Evolutionary conservation across 177 flowering plant genomes (phyloP).

Genomic region (Vitis hybrid): DNA sequence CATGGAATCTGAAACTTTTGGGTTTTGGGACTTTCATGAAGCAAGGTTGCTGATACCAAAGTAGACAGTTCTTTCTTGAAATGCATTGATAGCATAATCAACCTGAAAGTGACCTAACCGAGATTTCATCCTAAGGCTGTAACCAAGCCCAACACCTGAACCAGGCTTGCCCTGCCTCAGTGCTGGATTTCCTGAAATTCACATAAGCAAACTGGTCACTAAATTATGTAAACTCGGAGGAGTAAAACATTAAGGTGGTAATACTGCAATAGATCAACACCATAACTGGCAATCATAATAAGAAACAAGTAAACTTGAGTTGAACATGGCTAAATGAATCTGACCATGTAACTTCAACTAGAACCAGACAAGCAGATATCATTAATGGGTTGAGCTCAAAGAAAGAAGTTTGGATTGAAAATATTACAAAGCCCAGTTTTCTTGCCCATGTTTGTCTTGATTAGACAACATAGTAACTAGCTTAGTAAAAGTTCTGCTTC

Average conservation of each 20-base stretch:
- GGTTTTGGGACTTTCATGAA: conserved; percentile 28
- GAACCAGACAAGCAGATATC: no score
- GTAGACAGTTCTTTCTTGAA: conserved; percentile 70
- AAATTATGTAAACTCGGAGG: background rate
- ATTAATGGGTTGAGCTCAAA: no score
- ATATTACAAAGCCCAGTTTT: no score
- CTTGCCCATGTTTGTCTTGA: no score
- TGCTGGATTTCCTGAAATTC: conserved; percentile 77
- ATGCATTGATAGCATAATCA: conserved; percentile 78
- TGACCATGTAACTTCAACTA: no score
- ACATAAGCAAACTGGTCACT: conserved; percentile 1
- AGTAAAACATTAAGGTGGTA: background rate
- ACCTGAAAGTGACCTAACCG: conserved; percentile 67
- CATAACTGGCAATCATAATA: background rate
- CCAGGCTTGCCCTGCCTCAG: conserved; percentile 93
- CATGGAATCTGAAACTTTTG: background rate
- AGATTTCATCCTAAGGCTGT: conserved; percentile 70
- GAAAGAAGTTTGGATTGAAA: no score
- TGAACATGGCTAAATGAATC: no score
- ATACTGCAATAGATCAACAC: background rate
- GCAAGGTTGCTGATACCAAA: conserved; percentile 68
- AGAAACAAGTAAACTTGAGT: no score
- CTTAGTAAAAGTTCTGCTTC: no score
- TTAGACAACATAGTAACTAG: no score
- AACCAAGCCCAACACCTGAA: conserved; percentile 73